phyloP scores from a whole-genome alignment of 805 yeast genomes.

The Candida wancherniae region DNA sequence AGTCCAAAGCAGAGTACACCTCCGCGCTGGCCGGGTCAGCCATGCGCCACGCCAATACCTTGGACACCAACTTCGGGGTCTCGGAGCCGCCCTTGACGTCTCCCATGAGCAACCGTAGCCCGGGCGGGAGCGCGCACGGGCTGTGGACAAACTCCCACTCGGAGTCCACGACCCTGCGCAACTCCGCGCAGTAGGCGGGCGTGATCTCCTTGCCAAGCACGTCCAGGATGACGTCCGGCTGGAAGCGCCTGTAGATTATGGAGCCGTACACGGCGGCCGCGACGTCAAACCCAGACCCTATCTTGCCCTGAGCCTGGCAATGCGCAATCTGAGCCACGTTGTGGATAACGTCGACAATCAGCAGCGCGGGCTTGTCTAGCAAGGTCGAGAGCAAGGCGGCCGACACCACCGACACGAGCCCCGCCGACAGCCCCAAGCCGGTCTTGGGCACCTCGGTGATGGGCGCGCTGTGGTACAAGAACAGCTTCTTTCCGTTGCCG shows the following conservation, averaged over 20 bases:
- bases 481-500: constrained; percentile 36
- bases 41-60: constrained; percentile 67
- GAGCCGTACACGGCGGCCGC: constrained; percentile 95
- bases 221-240: constrained; percentile 45
- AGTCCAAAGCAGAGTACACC: constrained; percentile 53
- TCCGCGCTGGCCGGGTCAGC: constrained; percentile 44
- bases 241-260: constrained; percentile 72
- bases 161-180: constrained; percentile 36
- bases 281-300: constrained; percentile 96
- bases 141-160: constrained; percentile 61
- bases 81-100: constrained; percentile 91
- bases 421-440: constrained; percentile 95
- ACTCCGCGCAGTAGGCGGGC: constrained; percentile 9
- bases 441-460: constrained; percentile 83
- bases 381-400: constrained; percentile 55
- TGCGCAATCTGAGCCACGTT: constrained; percentile 86
- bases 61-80: constrained; percentile 83
- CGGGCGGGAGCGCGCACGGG: constrained; percentile 61
- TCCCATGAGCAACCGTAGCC: constrained; percentile 78
- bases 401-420: constrained; percentile 75
- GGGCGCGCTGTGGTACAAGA: constrained; percentile 54
- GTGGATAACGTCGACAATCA: constrained; percentile 47
- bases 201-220: constrained; percentile 27
- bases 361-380: constrained; percentile 8
- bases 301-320: constrained; percentile 89